Conservation (phyloP, 2,329 filamentous ascomycete genomes). For the Phialophora chinensis region DNA sequence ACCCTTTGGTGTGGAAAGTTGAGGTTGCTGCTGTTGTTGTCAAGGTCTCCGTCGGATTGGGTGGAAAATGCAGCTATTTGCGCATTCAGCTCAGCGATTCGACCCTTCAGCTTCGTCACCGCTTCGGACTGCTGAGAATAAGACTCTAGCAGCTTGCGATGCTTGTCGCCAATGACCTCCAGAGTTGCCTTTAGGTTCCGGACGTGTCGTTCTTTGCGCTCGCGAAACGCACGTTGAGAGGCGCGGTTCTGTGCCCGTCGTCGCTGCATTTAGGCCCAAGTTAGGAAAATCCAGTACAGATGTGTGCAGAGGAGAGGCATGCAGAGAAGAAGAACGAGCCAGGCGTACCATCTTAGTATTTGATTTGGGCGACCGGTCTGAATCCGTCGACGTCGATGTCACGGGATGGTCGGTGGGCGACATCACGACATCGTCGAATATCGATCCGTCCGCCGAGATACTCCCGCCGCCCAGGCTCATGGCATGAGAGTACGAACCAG, state of each 20-base stretch:
- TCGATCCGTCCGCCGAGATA: background rate
- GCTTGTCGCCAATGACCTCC: conserved; percentile 7
- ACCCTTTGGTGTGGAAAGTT: background rate
- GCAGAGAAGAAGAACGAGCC: no score
- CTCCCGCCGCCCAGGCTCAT: background rate
- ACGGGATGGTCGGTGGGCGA: conserved; percentile 5
- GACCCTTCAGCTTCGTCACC: conserved; percentile 6
- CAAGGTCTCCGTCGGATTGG: background rate
- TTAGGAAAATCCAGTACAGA: background rate
- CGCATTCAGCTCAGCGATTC: conserved; percentile 9
- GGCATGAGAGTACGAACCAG: background rate
- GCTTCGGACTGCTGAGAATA: conserved; percentile 15
- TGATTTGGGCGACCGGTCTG: conserved; percentile 7
- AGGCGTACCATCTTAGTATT: conserved; percentile 13
- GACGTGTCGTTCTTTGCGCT: conserved; percentile 22
- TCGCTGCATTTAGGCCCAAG: background rate
- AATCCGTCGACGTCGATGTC: conserved; percentile 15
- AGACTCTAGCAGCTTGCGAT: conserved; percentile 14
- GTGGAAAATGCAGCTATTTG: conserved; percentile 12
- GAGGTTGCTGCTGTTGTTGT: background rate
- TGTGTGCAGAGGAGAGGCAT: background rate
- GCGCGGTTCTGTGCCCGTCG: conserved; percentile 22
- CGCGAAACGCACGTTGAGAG: conserved; percentile 20
- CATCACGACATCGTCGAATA: conserved; percentile 7
- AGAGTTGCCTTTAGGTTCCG: conserved; percentile 12